A percentile compares a stretch with the other conserved stretches of the same genome.
These are phyloP conservation scores for Urtica urens DNA, from an alignment of 306 rosid genomes.

Conservation along the genomic window DNA sequence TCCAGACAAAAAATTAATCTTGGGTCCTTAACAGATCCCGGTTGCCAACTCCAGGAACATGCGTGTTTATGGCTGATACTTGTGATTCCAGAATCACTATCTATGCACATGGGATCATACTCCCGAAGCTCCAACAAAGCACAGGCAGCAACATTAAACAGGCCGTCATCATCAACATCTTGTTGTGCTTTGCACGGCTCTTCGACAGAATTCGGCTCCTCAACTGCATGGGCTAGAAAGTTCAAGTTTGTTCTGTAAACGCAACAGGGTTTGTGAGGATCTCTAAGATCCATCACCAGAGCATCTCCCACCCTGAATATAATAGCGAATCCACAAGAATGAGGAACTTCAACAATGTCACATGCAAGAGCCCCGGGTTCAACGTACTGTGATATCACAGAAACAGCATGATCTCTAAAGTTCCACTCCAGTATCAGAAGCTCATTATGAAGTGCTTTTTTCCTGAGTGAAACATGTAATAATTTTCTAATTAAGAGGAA, in stretches of 20 bases:
- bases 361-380: constrained; percentile 73
- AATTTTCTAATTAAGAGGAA: constrained; percentile 4
- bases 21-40: constrained; percentile 37
- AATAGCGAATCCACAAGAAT: constrained; percentile 64
- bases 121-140: constrained; percentile 81
- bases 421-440: constrained; percentile 72
- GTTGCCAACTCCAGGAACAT: constrained; percentile 97
- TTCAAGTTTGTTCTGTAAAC: constrained; percentile 52
- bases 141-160: constrained; percentile 78
- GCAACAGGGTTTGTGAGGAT: constrained; percentile 49
- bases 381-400: constrained; percentile 45
- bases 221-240: constrained; percentile 44
- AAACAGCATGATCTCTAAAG: constrained; percentile 38
- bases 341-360: constrained; percentile 74
- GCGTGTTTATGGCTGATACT: constrained; percentile 44
- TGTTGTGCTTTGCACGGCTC: constrained; percentile 64
- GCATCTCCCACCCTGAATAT: constrained; percentile 80
- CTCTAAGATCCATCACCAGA: constrained; percentile 85
- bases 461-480: constrained; percentile 62
- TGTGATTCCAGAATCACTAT: constrained; percentile 42
- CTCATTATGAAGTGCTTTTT: constrained; percentile 44
- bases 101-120: constrained; percentile 92
- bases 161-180: constrained; percentile 76
- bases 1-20: constrained; percentile 65
- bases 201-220: constrained; percentile 59